Evolutionary conservation across 306 rosid genomes (phyloP).

Genomic region (Quercus cerris): DNA sequence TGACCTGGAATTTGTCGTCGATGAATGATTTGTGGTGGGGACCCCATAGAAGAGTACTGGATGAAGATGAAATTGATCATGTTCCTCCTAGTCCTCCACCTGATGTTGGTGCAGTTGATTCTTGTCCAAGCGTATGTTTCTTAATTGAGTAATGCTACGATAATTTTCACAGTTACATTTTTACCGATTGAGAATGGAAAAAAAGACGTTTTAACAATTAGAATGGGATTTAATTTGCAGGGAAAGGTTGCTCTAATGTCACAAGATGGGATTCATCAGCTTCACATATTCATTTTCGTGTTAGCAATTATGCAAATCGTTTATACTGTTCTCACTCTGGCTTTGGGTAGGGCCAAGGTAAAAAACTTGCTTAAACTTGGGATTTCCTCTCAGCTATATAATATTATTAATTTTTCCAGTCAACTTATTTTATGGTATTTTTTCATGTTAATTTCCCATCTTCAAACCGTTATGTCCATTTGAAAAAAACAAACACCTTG

Average conservation of each 20-base stretch:
- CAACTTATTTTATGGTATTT: background rate
- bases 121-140: conserved; percentile 20
- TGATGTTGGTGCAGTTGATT: conserved; percentile 10
- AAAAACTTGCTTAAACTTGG: background rate
- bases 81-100: background rate
- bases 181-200: too few relatives aligned
- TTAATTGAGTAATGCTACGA: too few relatives aligned
- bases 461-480: too few relatives aligned
- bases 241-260: conserved; percentile 33
- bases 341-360: conserved; percentile 46
- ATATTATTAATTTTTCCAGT: background rate
- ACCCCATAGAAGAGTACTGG: conserved; percentile 5
- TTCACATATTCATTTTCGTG: conserved; percentile 37
- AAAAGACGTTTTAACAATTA: background rate
- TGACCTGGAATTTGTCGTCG: background rate
- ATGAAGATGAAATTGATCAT: background rate
- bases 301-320: conserved; percentile 38
- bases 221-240: conserved; percentile 25
- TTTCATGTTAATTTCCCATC: background rate
- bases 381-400: too few relatives aligned
- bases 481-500: too few relatives aligned
- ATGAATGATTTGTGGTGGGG: background rate
- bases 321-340: conserved; percentile 32
- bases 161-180: background rate
- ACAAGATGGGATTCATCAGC: conserved; percentile 34